These are phyloP conservation scores for Crucibulum laeve DNA, from an alignment of 768 basidiomycete species.

Conservation along the genomic window DNA sequence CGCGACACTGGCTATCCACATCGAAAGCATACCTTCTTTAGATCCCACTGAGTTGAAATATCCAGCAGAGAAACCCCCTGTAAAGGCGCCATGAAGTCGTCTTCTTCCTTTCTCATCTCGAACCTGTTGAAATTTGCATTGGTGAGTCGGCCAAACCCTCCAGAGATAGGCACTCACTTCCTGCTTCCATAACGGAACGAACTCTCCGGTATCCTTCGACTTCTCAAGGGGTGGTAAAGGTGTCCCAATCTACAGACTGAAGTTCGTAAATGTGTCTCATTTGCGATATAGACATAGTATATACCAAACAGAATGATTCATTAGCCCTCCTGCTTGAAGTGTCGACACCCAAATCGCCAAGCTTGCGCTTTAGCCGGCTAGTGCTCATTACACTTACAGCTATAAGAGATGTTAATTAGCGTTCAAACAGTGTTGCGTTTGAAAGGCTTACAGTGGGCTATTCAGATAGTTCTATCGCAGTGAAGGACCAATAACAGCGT, in stretches of 20 bases:
- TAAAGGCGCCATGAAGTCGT: conserved; percentile 96
- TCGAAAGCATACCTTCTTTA: conserved; percentile 79
- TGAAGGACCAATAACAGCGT: no score
- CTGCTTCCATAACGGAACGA: conserved; percentile 97
- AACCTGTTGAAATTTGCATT: conserved; percentile 45
- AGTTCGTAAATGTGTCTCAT: neutral
- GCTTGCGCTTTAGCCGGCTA: conserved; percentile 74
- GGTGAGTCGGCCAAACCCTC: neutral
- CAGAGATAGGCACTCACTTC: conserved; percentile 46
- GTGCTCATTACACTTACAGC: conserved; percentile 25
- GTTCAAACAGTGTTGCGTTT: neutral
- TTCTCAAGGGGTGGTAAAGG: conserved; percentile 94
- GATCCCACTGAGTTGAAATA: conserved; percentile 97
- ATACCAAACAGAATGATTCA: conserved; percentile 82
- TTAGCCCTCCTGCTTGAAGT: conserved; percentile 64
- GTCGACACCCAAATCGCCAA: conserved; percentile 77
- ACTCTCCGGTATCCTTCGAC: conserved; percentile 87
- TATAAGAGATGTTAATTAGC: neutral
- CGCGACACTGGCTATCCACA: neutral
- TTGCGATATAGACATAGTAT: neutral
- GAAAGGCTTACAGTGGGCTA: no score
- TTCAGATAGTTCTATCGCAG: no score
- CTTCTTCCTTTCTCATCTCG: conserved; percentile 91
- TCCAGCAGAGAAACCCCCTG: conserved; percentile 96
- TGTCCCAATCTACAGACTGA: conserved; percentile 92